A percentile compares a stretch with the other conserved stretches of the same genome.
phyloP scores from a whole-genome alignment of 257 asterid species.

The Nicotiana obtusifolia region DNA sequence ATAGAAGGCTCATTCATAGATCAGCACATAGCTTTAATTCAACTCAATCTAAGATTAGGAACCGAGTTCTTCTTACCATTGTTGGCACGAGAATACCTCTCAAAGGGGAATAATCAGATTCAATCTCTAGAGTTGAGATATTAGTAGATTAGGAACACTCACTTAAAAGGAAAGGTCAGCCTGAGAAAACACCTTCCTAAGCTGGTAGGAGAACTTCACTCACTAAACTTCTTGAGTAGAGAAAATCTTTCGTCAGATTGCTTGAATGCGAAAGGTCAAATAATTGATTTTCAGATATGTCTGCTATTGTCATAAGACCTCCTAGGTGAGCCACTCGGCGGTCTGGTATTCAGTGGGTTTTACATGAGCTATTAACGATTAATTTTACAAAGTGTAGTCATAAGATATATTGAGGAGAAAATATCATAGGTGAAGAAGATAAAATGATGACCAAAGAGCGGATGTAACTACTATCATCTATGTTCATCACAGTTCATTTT shows the following conservation, averaged over 20 bases:
- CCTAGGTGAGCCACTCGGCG: not conserved
- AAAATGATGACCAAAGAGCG: not conserved
- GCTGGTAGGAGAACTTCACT: no score
- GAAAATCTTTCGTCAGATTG: not conserved
- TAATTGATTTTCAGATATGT: not conserved
- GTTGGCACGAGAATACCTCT: not conserved
- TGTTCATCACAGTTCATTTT: not conserved
- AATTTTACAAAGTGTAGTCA: not conserved
- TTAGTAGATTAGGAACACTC: not conserved
- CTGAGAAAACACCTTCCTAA: not conserved
- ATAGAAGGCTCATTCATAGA: not conserved
- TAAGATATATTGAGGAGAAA: not conserved
- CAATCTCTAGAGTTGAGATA: not conserved
- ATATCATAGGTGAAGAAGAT: not conserved
- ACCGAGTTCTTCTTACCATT: not conserved
- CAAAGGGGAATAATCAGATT: not conserved
- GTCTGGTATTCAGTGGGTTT: not conserved
- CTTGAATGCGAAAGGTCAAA: not conserved
- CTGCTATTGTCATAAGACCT: not conserved
- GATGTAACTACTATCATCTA: not conserved
- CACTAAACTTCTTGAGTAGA: no score
- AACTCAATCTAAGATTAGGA: not conserved
- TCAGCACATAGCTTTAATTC: not conserved
- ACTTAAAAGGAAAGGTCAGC: not conserved
- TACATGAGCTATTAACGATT: not conserved